A percentile compares a stretch with the other conserved stretches of the same genome.
phyloP scores from a whole-genome alignment of 495 filamentous ascomycete genomes.

The Apodospora peruviana region DNA sequence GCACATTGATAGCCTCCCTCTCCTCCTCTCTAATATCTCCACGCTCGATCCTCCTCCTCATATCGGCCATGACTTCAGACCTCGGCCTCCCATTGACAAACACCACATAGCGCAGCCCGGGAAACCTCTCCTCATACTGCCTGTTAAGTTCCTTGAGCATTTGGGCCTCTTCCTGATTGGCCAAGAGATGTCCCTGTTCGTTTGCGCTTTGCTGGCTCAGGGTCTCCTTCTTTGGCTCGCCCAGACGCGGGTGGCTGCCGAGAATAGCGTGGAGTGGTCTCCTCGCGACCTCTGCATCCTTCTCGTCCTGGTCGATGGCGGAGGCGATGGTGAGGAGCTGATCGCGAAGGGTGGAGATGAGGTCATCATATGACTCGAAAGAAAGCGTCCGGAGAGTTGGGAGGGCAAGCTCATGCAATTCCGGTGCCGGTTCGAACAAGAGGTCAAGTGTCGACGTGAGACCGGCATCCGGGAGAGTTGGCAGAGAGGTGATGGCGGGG shows the following conservation, averaged over 20 bases:
- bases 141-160: conserved; percentile 62
- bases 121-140: conserved; percentile 78
- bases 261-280: conserved; percentile 56
- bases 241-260: conserved; percentile 82
- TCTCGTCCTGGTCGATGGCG: conserved; percentile 26
- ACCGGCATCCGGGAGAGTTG: conserved; percentile 43
- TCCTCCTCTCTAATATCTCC: conserved; percentile 64
- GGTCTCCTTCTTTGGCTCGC: conserved; percentile 57
- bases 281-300: conserved; percentile 3
- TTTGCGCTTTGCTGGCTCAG: conserved; percentile 63
- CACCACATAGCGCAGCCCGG: conserved; percentile 82
- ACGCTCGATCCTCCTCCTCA: conserved; percentile 68
- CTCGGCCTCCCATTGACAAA: conserved; percentile 84
- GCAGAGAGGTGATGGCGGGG: conserved; percentile 27
- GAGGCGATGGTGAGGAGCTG: conserved; percentile 43
- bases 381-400: conserved; percentile 57
- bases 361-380: conserved; percentile 42
- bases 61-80: conserved; percentile 75
- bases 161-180: conserved; percentile 43
- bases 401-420: conserved; percentile 66
- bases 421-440: conserved; percentile 80
- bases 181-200: conserved; percentile 74
- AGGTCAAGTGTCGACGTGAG: conserved; percentile 64
- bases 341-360: conserved; percentile 42
- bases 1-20: conserved; percentile 69